Base-by-base conservation (phyloP, 2,329 filamentous ascomycete species). In the Lasiodiplodia theobromae region DNA sequence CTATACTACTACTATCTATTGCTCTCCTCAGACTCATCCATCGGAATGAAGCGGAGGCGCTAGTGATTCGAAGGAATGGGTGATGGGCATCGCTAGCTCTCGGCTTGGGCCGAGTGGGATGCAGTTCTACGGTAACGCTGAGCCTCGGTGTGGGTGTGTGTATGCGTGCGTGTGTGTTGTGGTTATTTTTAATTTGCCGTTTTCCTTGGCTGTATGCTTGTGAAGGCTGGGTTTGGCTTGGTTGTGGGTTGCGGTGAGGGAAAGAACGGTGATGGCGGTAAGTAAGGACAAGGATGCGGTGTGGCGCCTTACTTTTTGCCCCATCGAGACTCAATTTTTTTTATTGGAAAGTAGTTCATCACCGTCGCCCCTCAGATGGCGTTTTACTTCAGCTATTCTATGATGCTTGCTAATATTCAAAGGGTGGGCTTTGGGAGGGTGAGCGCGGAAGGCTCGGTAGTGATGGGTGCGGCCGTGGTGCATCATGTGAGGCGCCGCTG, bases 401-500 rank as follows among this genome's bases (percentile, higher is more conserved):
- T 21, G 16, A 28, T 52, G 60, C 37, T 64, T 64, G 60, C 60
- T 52, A 52, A 64, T 52, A 47, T 16, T 49, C 40, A 10, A 21
- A 47, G 40, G 16, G 28, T 16, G n/a, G 28, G 18, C 2, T 8
- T 37, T 63, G 25, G 38, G 25, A 38, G n/a, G 60, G 7, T 38
- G 14, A 16, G 47, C 16, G 44, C 38, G 21, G 40, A 38, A 23
- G 44, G 44, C 44, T 47, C 18, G 60, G 37, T 21, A 31, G 47
- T 34, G 18, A 49, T 16, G 18, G 38, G 57, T 37, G 44, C 14
- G 38, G 44, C n/a, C 44, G 51, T 64, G 63, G 44, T 21, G 49
- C 51, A 56, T 66, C 63, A 66, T 66, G 63, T 66, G 63, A 66
- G 63, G 34, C 47, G 23, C 38, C 38, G 57, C 34, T 47, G 60